Evolutionary conservation across 805 yeast genomes (phyloP).

Genomic region (Sungouiella thailandica): DNA sequence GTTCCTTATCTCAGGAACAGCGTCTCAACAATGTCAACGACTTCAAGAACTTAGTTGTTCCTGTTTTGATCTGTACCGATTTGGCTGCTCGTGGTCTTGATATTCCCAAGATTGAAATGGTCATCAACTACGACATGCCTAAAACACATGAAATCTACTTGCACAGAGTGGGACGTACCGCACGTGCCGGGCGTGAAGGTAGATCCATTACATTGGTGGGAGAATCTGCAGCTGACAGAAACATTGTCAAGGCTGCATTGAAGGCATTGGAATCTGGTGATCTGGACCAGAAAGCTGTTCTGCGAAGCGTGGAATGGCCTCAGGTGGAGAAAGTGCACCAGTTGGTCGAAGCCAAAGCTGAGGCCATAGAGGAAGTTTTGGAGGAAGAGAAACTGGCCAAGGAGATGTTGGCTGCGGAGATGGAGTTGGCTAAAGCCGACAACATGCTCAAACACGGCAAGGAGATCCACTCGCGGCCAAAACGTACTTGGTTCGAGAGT

Average conservation of each 20-base stretch:
- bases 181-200: conserved; percentile 98
- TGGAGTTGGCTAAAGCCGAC: conserved; percentile 82
- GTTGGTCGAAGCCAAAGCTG: conserved; percentile 55
- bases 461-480: conserved; percentile 87
- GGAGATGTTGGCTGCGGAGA: conserved; percentile 82
- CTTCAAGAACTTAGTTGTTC: conserved; percentile 78
- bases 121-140: conserved; percentile 94
- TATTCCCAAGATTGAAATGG: conserved; percentile 95
- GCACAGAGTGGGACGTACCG: conserved; percentile 99
- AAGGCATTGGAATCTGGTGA: conserved; percentile 47
- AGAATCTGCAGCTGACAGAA: conserved; percentile 80
- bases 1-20: conserved; percentile 86
- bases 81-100: conserved; percentile 98
- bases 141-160: conserved; percentile 84
- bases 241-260: conserved; percentile 86
- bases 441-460: conserved; percentile 73
- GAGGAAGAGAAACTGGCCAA: conserved; percentile 87
- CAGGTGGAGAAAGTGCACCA: conserved; percentile 67
- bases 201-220: conserved; percentile 91
- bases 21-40: conserved; percentile 79
- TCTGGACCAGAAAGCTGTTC: conserved; percentile 57
- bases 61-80: conserved; percentile 92
- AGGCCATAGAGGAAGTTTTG: conserved; percentile 66
- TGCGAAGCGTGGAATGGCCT: conserved; percentile 87
- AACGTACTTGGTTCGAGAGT: conserved; percentile 92